These are phyloP conservation scores for Penicillium pulvis DNA, from an alignment of 495 filamentous ascomycete species.

Conservation along the genomic window DNA sequence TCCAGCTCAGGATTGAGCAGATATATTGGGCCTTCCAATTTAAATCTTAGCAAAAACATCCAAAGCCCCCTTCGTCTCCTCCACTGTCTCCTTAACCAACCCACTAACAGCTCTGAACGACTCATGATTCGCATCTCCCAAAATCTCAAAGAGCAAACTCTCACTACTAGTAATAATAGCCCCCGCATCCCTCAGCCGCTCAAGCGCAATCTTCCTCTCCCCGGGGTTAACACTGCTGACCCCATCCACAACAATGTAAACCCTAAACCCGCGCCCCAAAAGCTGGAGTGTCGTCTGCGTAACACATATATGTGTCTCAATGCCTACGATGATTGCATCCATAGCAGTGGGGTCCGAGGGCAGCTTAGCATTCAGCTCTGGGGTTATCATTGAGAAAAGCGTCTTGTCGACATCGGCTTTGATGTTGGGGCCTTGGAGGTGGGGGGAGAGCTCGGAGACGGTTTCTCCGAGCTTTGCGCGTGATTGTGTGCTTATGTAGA, in stretches of 20 bases:
- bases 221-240: slow-evolving; percentile 82
- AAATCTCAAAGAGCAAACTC: slow-evolving; percentile 87
- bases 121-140: slow-evolving; percentile 79
- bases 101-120: slow-evolving; percentile 70
- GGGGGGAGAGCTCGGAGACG: slow-evolving; percentile 62
- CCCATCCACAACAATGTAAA: slow-evolving; percentile 90
- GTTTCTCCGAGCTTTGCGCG: slow-evolving; percentile 73
- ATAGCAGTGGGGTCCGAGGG: slow-evolving; percentile 25
- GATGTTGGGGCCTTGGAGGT: slow-evolving; percentile 42
- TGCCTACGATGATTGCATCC: slow-evolving; percentile 64
- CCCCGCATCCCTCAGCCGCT: slow-evolving; percentile 71
- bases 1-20: too few relatives aligned
- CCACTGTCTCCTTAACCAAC: slow-evolving; percentile 76
- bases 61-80: slow-evolving; percentile 65
- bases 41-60: slow-evolving; percentile 70
- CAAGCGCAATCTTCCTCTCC: slow-evolving; percentile 80
- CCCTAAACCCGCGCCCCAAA: slow-evolving; percentile 69
- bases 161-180: slow-evolving; percentile 86
- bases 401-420: slow-evolving; percentile 77
- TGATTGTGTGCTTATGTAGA: slow-evolving; percentile 85
- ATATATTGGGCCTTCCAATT: too few relatives aligned
- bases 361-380: slow-evolving; percentile 43
- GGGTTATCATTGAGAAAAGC: slow-evolving; percentile 79
- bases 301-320: slow-evolving; percentile 94
- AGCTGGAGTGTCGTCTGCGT: slow-evolving; percentile 89